Conservation (phyloP, 768 basidiomycete species). For the Russula vinacea region DNA sequence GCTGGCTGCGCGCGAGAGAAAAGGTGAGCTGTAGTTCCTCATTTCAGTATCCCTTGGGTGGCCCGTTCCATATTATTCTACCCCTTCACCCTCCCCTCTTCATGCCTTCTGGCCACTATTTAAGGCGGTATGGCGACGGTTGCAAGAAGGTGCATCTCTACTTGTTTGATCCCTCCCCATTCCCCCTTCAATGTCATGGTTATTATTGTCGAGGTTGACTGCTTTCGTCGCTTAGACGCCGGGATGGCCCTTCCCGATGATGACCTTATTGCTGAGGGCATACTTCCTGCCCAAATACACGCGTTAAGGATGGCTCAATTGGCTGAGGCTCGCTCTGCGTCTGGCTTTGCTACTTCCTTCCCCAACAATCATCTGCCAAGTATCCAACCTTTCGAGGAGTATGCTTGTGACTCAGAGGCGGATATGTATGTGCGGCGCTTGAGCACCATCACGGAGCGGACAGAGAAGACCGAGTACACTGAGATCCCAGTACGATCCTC, state of each 20-base stretch:
- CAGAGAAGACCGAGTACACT: constrained; percentile 27
- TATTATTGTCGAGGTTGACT: constrained; percentile 33
- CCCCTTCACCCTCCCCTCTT: constrained; percentile 33
- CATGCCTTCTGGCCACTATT: constrained; percentile 32
- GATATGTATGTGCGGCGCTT: constrained; percentile 19
- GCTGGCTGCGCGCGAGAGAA: constrained; percentile 64
- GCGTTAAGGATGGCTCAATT: constrained; percentile 22
- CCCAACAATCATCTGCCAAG: constrained; percentile 50
- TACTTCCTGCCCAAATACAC: constrained; percentile 24
- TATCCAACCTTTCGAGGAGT: constrained; percentile 48
- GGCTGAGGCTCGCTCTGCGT: constrained; percentile 24
- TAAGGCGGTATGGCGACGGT: constrained; percentile 26
- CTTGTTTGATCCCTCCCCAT: constrained; percentile 16
- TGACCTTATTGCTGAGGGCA: constrained; percentile 23
- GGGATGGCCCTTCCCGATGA: constrained; percentile 31
- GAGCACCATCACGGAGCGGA: constrained; percentile 31
- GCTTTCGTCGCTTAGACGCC: constrained; percentile 30
- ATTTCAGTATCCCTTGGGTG: constrained; percentile 35
- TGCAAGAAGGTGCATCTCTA: constrained; percentile 33
- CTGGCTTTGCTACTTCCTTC: constrained; percentile 41
- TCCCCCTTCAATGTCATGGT: constrained; percentile 17
- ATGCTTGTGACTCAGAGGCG: constrained; percentile 21
- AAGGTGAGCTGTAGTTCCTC: constrained; percentile 66
- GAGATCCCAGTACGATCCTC: constrained; percentile 20
- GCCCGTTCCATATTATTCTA: constrained; percentile 32